These are phyloP conservation scores for Beta vulgaris DNA, from an alignment of 148 eudicot species.

Conservation along the genomic window DNA sequence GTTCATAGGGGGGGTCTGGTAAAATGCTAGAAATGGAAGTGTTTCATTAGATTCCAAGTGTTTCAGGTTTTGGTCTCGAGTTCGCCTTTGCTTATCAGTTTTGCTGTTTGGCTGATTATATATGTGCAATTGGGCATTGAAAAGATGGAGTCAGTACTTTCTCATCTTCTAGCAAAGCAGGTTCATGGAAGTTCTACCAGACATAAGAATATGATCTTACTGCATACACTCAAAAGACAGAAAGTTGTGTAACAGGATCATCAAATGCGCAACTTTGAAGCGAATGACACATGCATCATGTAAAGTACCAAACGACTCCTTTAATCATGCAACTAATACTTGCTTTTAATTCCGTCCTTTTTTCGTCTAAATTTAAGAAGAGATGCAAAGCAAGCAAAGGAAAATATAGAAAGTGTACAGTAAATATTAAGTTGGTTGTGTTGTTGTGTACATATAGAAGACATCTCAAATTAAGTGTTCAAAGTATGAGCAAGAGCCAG, in stretches of 20 bases:
- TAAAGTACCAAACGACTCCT: background rate
- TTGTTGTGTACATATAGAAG: no score
- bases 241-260: background rate
- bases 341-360: background rate
- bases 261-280: background rate
- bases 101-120: background rate
- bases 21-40: background rate
- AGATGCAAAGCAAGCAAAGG: background rate
- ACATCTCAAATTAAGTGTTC: no score
- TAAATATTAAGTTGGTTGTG: no score
- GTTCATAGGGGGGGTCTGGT: background rate
- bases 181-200: no score
- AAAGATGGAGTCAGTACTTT: background rate
- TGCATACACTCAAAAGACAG: background rate
- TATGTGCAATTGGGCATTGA: background rate
- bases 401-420: no score
- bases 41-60: background rate
- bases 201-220: background rate
- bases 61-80: background rate
- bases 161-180: background rate
- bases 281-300: background rate
- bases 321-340: background rate
- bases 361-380: background rate
- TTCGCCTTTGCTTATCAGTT: background rate
- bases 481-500: no score